These are phyloP conservation scores for Amauroascus niger DNA, from an alignment of 2,329 filamentous ascomycete genomes.

Conservation along the genomic window DNA sequence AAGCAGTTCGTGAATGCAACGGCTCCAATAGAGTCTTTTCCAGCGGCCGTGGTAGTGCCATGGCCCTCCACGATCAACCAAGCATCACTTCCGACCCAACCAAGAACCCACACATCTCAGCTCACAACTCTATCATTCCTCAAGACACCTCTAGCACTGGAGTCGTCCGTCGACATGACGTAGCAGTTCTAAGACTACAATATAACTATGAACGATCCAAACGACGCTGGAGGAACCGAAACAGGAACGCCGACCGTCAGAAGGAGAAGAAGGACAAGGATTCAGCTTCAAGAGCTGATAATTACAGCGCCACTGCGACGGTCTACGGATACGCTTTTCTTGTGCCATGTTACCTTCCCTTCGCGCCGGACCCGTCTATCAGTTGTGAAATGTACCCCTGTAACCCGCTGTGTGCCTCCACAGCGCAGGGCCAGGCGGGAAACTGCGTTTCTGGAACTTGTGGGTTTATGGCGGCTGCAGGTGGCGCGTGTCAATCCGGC, in stretches of 20 bases:
- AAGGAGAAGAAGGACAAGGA: neutral
- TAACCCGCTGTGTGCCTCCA: slow-evolving; percentile 40
- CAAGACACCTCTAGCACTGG: neutral
- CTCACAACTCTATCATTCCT: slow-evolving; percentile 56
- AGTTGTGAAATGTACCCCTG: slow-evolving; percentile 35
- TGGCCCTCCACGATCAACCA: slow-evolving; percentile 34
- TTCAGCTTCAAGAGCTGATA: neutral
- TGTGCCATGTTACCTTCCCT: slow-evolving; percentile 41
- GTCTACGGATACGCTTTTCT: slow-evolving; percentile 40
- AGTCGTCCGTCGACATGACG: slow-evolving; percentile 16
- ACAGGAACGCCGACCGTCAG: neutral
- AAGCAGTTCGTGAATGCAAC: slow-evolving; percentile 52
- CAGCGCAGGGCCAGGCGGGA: slow-evolving; percentile 25
- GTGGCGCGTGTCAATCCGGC: slow-evolving; percentile 21
- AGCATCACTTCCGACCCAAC: slow-evolving; percentile 42
- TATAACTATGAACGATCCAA: slow-evolving; percentile 45
- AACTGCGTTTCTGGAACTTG: slow-evolving; percentile 41
- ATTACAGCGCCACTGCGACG: slow-evolving; percentile 22
- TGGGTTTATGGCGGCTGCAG: slow-evolving; percentile 23
- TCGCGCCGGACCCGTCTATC: slow-evolving; percentile 37
- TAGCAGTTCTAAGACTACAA: slow-evolving; percentile 40
- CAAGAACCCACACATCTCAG: slow-evolving; percentile 59
- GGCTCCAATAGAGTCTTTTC: slow-evolving; percentile 28
- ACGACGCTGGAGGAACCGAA: slow-evolving; percentile 27
- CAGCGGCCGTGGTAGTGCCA: slow-evolving; percentile 40